Percentiles rank a stretch among this genome's conserved stretches.
phyloP scores from a whole-genome alignment of 2,329 filamentous ascomycete species.

The Talaromyces sp. region DNA sequence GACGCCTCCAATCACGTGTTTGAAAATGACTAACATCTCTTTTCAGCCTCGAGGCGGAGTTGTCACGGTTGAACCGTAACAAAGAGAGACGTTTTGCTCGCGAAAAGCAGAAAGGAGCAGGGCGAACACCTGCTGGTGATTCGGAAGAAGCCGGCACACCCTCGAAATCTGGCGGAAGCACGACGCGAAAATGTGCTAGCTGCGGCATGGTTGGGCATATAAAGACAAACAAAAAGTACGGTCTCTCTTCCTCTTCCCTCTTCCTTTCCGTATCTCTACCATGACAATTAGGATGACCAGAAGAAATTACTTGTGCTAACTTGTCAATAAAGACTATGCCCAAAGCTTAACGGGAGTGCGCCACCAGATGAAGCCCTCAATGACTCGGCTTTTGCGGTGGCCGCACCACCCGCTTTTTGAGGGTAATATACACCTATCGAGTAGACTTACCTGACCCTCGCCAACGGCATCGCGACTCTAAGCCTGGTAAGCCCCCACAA shows the following conservation, averaged over 20 bases:
- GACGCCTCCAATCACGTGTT: conserved; percentile 13
- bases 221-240: conserved; percentile 96
- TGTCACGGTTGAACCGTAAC: conserved; percentile 82
- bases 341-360: conserved; percentile 78
- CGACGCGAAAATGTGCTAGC: conserved; percentile 86
- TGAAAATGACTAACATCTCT: neutral
- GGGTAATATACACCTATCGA: too few relatives aligned
- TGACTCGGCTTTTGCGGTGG: conserved; percentile 45
- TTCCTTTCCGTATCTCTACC: neutral
- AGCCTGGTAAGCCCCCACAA: too few relatives aligned
- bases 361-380: conserved; percentile 48
- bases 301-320: conserved; percentile 10
- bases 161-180: conserved; percentile 59
- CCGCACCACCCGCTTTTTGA: conserved; percentile 29
- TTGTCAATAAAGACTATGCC: conserved; percentile 60
- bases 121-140: conserved; percentile 41
- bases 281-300: neutral
- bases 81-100: conserved; percentile 83
- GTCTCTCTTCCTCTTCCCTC: neutral
- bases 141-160: conserved; percentile 37
- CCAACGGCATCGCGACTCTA: too few relatives aligned
- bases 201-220: conserved; percentile 96
- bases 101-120: conserved; percentile 74
- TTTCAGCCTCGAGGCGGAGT: conserved; percentile 63
- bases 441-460: too few relatives aligned